Evolutionary conservation across 805 yeast genomes (phyloP), one percentile per base, ranked within the genome.

Genomic region (Diddensiella caesifluorescens): DNA sequence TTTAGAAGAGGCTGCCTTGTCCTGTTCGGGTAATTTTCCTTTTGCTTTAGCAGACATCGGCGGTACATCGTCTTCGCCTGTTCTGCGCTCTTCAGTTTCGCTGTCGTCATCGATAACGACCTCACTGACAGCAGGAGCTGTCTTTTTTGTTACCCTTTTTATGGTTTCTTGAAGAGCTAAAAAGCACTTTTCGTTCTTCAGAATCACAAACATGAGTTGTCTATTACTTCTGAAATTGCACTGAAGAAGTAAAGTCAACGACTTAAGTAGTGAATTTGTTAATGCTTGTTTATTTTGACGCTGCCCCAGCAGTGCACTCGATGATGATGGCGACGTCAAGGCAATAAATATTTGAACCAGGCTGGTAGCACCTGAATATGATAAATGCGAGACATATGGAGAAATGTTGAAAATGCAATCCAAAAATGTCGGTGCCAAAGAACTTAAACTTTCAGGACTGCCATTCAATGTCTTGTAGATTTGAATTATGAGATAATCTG

Each of bases 341-440:
- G 48, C 38, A 2, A 41, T 30, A 21, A 55, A 44, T 13, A 60
- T 43, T 21, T 59, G 56, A 38, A 61, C 43, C 20, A 61, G 33
- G 15, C 51, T 45, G 6, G 57, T 42, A 18, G 63, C 49, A 1
- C 63, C 52, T 2, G 48, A 39, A 22, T 57, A 55, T 4, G 60
- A 49, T 16, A 62, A 46, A 33, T 51, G 48, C 7, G 50, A 33
- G 5, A 60, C 39, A 36, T 49, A 55, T 2, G 61, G 63, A 9
- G 65, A 55, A 7, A 61, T 36, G 39, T 61, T 61, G 38, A 45
- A 55, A 18, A 61, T 47, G 19, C 54, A 45, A 15, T 55, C 59
- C 27, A 61, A 39, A 12, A 61, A 35, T 12, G 59, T 48, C 3
- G 61, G 55, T 30, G 51, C 49, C 22, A 61, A 39, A 22, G 39